phyloP scores from a whole-genome alignment of 148 eudicot genomes.

The Simmondsia chinensis region DNA sequence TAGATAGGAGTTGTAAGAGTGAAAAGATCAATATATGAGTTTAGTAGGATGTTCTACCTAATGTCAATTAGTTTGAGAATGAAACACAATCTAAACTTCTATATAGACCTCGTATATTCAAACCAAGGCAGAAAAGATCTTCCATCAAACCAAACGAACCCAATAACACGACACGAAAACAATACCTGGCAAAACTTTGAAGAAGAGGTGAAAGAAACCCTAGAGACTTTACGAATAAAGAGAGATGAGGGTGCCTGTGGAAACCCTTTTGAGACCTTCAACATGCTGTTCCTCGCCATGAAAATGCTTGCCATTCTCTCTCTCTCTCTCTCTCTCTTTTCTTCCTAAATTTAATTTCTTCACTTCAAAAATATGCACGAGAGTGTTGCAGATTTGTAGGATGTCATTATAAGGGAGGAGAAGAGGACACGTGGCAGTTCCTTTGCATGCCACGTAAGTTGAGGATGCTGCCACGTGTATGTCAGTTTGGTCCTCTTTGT shows the following conservation, averaged over 20 bases:
- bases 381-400: no score
- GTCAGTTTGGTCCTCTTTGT: not conserved
- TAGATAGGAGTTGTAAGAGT: no score
- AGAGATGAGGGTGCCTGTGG: constrained; percentile 20
- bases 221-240: constrained; percentile 30
- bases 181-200: constrained; percentile 30
- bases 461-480: constrained; percentile 10
- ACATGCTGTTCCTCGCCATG: constrained; percentile 24
- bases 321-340: not conserved
- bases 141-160: no score
- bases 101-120: no score
- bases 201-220: constrained; percentile 52
- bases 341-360: no score
- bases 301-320: constrained; percentile 36
- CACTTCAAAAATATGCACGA: not conserved
- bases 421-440: constrained; percentile 14
- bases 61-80: no score
- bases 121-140: no score
- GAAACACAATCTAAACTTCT: no score
- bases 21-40: no score
- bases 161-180: not conserved
- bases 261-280: constrained; percentile 29
- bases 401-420: constrained; percentile 5
- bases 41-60: no score
- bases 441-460: constrained; percentile 21